Base-by-base conservation (phyloP, 371 early-diverging fungal species). In the Zychaea mexicana region DNA sequence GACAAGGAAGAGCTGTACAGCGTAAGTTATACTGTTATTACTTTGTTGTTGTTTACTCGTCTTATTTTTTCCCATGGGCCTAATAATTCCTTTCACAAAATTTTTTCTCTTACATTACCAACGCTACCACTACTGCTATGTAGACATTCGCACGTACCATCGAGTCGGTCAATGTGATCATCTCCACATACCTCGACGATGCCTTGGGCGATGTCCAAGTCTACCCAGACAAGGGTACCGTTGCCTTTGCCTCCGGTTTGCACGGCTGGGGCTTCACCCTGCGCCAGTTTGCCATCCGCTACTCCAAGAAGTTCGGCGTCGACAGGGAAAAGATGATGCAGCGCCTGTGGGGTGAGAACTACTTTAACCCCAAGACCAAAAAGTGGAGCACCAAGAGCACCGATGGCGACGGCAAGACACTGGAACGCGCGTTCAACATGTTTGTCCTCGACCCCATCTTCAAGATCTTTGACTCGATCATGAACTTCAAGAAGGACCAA, bases 201-300 rank as follows among this genome's bases (percentile, higher is more conserved):
- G 78, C 78, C 62, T 86, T 96, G 59, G 98, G 96, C 70, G 95
- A 95, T 77, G 79, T 90, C 65, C 92, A 92, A 82, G 95, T 96
- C 64, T 90, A 88, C 82, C 96, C 98, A 62, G 95, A 97, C 72
- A 74, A 88, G 71, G 98, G 98, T 65, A 98, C 98, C 70, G 95
- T 99, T 65, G 97, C 98, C 61, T 99, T 99, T 79, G 98, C 98
- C 69, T 98, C 98, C 68, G 99, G 98, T 84, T 91, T 99, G 56
- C 99, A 98, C 88, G 99, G 98, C 59, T 99, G 99, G 99, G 99
- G 96, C 76, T 99, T 99, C 89, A 99, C 99, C 54, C 92, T 99
- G 45, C 95, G 94, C 66, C 96, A 97, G 82, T 98, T 99, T 70
- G 97, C 99, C 64, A 75, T 86, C 60, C 94, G 96, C 61, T 99